Conservation (phyloP, 441 rosid species). For the Eutrema salsugineum region DNA sequence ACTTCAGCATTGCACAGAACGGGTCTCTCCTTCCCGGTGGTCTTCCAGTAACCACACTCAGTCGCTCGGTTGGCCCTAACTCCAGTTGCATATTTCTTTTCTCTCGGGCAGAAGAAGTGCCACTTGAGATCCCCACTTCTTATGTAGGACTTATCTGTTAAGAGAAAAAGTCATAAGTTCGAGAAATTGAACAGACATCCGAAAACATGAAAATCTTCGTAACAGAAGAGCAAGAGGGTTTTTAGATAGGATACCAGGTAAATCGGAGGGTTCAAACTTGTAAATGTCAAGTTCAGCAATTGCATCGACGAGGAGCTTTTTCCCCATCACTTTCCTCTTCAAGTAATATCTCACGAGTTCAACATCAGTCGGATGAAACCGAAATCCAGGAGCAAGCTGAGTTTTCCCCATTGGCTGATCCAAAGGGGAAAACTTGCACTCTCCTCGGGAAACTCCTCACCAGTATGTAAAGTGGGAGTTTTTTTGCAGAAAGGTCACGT, state of each 20-base stretch:
- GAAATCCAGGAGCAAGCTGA: slow-evolving; percentile 58
- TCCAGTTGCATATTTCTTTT: slow-evolving; percentile 57
- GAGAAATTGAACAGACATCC: neutral
- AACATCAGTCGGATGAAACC: slow-evolving; percentile 79
- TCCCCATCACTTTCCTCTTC: slow-evolving; percentile 62
- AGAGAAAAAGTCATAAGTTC: neutral
- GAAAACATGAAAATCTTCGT: neutral
- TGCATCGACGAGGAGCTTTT: slow-evolving; percentile 35
- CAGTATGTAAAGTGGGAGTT: slow-evolving; percentile 11
- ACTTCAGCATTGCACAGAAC: slow-evolving; percentile 39
- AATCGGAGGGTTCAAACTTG: slow-evolving; percentile 59
- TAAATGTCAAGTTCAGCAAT: slow-evolving; percentile 66
- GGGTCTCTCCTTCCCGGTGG: slow-evolving; percentile 67
- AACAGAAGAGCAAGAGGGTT: neutral
- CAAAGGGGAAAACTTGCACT: slow-evolving; percentile 34
- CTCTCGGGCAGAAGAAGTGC: slow-evolving; percentile 75
- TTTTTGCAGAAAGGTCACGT: neutral
- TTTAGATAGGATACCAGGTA: slow-evolving; percentile 32
- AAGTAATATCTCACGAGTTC: slow-evolving; percentile 64
- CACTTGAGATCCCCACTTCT: slow-evolving; percentile 62
- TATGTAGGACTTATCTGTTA: slow-evolving; percentile 35
- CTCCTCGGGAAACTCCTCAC: slow-evolving; percentile 1
- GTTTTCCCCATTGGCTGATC: slow-evolving; percentile 32
- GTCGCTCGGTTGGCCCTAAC: slow-evolving; percentile 55
- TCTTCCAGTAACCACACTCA: slow-evolving; percentile 70